Conservation (phyloP, 306 rosid species). For the Trifolium repens region DNA sequence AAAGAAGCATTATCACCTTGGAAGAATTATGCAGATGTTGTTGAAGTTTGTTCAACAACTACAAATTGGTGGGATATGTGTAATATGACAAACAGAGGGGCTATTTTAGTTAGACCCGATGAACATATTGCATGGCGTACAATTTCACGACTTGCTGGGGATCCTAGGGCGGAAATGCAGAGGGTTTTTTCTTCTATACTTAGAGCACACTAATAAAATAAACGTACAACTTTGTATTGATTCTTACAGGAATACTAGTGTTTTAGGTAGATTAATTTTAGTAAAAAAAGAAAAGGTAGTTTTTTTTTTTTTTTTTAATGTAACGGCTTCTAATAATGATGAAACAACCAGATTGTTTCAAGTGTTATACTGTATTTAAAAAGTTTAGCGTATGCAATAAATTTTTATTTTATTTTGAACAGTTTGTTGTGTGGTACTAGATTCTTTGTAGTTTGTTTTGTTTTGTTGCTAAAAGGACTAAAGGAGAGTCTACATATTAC, state of each 20-base stretch:
- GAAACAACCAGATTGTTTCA: background rate
- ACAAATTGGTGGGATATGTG: slow-evolving; percentile 78
- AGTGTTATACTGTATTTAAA: background rate
- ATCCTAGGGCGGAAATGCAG: slow-evolving; percentile 63
- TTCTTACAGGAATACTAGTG: slow-evolving; percentile 28
- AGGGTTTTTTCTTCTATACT: slow-evolving; percentile 66
- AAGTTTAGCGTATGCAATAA: background rate
- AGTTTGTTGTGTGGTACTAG: background rate
- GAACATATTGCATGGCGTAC: slow-evolving; percentile 86
- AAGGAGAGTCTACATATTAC: background rate
- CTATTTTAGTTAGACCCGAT: slow-evolving; percentile 81
- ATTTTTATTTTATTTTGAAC: background rate
- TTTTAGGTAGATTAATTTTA: background rate
- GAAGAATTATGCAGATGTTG: slow-evolving; percentile 65
- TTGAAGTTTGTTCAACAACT: slow-evolving; percentile 55
- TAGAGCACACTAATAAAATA: slow-evolving; percentile 36
- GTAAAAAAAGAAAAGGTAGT: too few relatives aligned
- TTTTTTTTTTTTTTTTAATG: background rate
- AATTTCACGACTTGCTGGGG: slow-evolving; percentile 53
- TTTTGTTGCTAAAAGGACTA: background rate
- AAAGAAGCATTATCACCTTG: slow-evolving; percentile 59
- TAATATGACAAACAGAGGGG: slow-evolving; percentile 69
- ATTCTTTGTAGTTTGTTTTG: background rate
- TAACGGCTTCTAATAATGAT: background rate
- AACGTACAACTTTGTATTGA: slow-evolving; percentile 9